Evolutionary conservation across 1,284 basidiomycete genomes (phyloP), one percentile per base, ranked within the genome.

Genomic region (Tilletia horrida): DNA sequence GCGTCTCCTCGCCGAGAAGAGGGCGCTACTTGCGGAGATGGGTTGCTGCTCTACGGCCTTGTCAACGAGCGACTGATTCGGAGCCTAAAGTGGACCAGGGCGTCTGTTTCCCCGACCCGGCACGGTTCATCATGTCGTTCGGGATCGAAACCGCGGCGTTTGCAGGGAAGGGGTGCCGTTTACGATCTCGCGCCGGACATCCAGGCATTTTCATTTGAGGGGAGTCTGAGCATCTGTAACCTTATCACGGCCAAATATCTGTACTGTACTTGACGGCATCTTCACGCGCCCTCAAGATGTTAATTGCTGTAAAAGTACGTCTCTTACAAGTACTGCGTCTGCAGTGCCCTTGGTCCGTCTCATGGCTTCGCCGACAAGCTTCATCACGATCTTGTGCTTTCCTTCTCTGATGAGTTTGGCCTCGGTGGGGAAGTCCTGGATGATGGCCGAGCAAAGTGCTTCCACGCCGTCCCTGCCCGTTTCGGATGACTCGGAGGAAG

Each of bases 321-420:
- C 55, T 29, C 55, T 31, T 18, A 18, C 55, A 25, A 31, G 27
- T 16, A 59, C 55, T 8, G 86, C 85, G 76, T 96, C 89, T 23
- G 89, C 92, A 42, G 88, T 85, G 3, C 94, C 94, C 68, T 87
- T 85, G 68, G 89, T 91, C 64, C 87, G 82, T 82, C 89, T 91
- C 92, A 97, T 97, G 25, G 95, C 91, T 79, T 88, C 86, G 0
- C 95, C 95, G 7, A 97, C 86, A 42, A 98, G 86, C 70, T 90
- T 89, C 84, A 92, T 92, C 48, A 97, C 79, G 1, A 94, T 93
- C 71, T 91, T 92, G 35, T 84, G 82, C 68, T 91, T 90, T 0
- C 95, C 93, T 45, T 85, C 84, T 18, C 86, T 86, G 23, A 91
- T 86, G 23, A 88, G 88, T 6, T 86, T 85, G 0, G 87, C 88